A percentile compares a stretch with the other conserved stretches of the same genome.
These are phyloP conservation scores for Kazachstania bromeliacearum DNA, from an alignment of 805 yeast species.

Conservation along the genomic window DNA sequence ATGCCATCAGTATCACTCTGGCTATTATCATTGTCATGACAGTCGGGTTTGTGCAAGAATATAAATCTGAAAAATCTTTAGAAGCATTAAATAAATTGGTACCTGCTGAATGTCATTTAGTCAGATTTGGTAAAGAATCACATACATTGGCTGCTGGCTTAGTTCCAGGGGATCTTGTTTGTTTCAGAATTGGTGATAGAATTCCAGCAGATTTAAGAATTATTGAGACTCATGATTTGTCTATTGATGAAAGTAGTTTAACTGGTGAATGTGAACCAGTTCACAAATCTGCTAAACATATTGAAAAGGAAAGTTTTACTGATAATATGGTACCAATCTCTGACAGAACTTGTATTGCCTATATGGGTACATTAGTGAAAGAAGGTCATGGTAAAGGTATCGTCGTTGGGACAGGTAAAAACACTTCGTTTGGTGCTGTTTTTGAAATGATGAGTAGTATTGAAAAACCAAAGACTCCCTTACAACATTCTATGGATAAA, in stretches of 20 bases:
- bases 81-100: conserved; percentile 89
- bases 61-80: conserved; percentile 86
- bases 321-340: conserved; percentile 43
- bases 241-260: conserved; percentile 86
- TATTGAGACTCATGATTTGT: conserved; percentile 64
- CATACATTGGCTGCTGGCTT: conserved; percentile 77
- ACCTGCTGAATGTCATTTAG: conserved; percentile 92
- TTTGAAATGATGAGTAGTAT: conserved; percentile 92
- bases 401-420: conserved; percentile 81
- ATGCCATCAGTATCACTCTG: conserved; percentile 85
- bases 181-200: conserved; percentile 85
- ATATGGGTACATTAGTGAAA: conserved; percentile 95
- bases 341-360: conserved; percentile 72
- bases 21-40: conserved; percentile 91
- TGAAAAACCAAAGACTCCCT: conserved; percentile 96
- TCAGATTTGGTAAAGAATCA: conserved; percentile 69
- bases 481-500: conserved; percentile 91
- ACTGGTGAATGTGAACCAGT: conserved; percentile 95
- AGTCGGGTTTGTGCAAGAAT: conserved; percentile 96
- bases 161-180: conserved; percentile 94
- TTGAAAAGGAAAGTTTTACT: conserved; percentile 24
- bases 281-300: conserved; percentile 45
- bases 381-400: conserved; percentile 93
- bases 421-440: conserved; percentile 90
- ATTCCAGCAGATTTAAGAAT: conserved; percentile 93